Evolutionary conservation across 768 basidiomycete species (phyloP).

Genomic region (Trametes villosa): DNA sequence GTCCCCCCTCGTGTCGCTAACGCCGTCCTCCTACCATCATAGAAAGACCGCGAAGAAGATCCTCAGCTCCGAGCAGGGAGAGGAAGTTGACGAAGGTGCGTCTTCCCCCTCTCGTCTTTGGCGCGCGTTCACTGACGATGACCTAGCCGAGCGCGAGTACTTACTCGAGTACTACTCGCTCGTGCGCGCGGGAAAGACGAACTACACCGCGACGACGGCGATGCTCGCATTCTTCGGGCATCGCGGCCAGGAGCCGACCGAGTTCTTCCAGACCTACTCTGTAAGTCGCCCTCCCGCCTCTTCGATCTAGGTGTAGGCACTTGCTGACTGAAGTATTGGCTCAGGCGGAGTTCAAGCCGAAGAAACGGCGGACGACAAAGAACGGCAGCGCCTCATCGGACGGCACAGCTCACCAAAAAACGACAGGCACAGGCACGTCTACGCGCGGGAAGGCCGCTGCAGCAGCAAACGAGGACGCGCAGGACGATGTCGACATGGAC

Average conservation of each 20-base stretch:
- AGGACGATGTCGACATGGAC: too few relatives aligned
- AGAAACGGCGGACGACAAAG: slow-evolving; percentile 20
- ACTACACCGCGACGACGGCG: slow-evolving; percentile 30
- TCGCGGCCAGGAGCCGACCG: slow-evolving; percentile 21
- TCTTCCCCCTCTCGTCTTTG: neutral
- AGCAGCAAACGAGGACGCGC: too few relatives aligned
- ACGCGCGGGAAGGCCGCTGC: too few relatives aligned
- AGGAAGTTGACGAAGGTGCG: slow-evolving; percentile 28
- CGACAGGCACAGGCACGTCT: too few relatives aligned
- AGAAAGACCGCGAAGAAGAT: slow-evolving; percentile 25
- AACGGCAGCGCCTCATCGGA: neutral
- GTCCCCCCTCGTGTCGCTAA: neutral
- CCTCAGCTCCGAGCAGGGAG: slow-evolving; percentile 26
- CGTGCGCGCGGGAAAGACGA: slow-evolving; percentile 39
- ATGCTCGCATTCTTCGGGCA: slow-evolving; percentile 30
- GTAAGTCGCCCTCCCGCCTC: slow-evolving; percentile 4
- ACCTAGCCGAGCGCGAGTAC: slow-evolving; percentile 36
- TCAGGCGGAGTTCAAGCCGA: slow-evolving; percentile 29
- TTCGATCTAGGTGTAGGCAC: neutral
- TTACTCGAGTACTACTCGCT: slow-evolving; percentile 38
- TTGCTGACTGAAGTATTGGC: neutral
- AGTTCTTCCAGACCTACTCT: slow-evolving; percentile 28
- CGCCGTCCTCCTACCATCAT: neutral
- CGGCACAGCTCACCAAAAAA: too few relatives aligned
- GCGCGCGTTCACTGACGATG: neutral